Base-by-base conservation (phyloP, 2,329 filamentous ascomycete species). In the Fusarium austroafricanum region DNA sequence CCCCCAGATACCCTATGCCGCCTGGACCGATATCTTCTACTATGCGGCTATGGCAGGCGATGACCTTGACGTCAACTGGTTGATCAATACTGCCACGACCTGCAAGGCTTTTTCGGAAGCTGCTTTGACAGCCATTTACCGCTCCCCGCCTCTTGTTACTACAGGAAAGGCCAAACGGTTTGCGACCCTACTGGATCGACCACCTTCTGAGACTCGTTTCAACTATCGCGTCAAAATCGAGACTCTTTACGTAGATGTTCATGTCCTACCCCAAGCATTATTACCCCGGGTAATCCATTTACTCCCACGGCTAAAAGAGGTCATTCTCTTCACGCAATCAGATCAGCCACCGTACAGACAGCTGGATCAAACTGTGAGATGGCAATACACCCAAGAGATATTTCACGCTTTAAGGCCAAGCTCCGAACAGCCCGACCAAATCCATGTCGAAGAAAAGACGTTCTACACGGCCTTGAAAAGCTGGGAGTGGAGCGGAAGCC, bases 151-250 rank as follows among this genome's bases (percentile, higher is more conserved):
- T 2, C 80, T 96, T 43, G 83, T 86, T 60, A 79, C 74, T 35
- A 71, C 79, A 55, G 72, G 77, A 55, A 84, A 82, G 75, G 79
- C 81, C 39, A 80, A 79, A 67, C 78, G 78, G n/a, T 78, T 87
- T 5, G 77, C 79, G 35, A 72, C 82, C 26, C 79, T 90, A 35
- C 82, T 96, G 10, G 83, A 85, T n/a, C 79, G 81, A 17, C 82
- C 86, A 20, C 81, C 81, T 15, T 77, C 80, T 6, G 76, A 79
- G 4, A 85, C 86, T 2, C 75, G 77, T 3, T 84, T 87, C 65
- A 89, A 92, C 65, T 95, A 95, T 75, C 83, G 86, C 39, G 83
- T 83, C 69, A 96, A 94, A 80, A 84, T 96, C 49, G 87, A 90
- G 73, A 83, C 86, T 10, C 79, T 97, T 21, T 86, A 88, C 59